Conservation (phyloP, 2,329 filamentous ascomycete species). For the Didymella sp. region DNA sequence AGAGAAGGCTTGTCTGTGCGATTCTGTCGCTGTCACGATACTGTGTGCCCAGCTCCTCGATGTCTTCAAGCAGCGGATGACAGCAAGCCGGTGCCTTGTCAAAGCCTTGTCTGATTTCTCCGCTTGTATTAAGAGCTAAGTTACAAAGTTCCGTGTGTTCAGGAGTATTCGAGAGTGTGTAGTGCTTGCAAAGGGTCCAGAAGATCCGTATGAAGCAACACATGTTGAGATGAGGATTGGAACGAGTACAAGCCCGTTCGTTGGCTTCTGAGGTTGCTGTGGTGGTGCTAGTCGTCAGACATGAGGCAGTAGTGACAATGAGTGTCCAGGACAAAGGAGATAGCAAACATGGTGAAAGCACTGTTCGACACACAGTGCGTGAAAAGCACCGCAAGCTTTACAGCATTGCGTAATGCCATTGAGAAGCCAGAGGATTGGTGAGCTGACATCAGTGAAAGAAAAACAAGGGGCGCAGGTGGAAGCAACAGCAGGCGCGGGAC, state of each 20-base stretch:
- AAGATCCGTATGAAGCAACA: neutral
- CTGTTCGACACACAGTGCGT: neutral
- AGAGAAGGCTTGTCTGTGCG: neutral
- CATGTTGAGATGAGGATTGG: neutral
- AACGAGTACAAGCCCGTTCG: neutral
- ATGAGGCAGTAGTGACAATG: neutral
- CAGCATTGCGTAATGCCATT: no score
- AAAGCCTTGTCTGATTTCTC: neutral
- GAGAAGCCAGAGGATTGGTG: no score
- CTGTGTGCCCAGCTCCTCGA: neutral
- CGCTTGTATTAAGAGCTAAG: neutral
- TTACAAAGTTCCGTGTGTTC: neutral
- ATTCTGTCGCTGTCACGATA: neutral
- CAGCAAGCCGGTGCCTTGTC: neutral
- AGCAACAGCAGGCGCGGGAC: neutral
- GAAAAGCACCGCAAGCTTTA: neutral
- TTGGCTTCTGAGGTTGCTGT: neutral
- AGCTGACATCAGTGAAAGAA: no score
- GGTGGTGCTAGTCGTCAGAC: neutral
- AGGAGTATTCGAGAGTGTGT: neutral
- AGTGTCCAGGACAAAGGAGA: neutral
- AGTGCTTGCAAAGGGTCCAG: neutral
- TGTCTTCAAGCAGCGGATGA: neutral
- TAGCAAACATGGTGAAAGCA: neutral
- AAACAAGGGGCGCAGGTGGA: no score